Evolutionary conservation across 768 basidiomycete species (phyloP).

Genomic region (Mycena belliarum): DNA sequence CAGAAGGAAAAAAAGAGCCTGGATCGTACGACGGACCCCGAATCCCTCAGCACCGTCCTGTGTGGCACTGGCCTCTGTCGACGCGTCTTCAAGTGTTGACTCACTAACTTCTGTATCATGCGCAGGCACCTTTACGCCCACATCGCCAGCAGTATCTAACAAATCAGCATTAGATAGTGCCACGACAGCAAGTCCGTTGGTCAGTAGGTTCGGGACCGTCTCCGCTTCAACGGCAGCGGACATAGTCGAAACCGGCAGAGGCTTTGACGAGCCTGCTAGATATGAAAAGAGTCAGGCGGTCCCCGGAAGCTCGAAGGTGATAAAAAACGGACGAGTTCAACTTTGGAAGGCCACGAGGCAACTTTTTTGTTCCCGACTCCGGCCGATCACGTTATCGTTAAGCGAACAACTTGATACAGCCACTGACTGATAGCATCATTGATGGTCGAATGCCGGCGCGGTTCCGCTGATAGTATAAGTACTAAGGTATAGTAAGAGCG

Average conservation of each 20-base stretch:
- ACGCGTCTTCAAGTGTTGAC: conserved; percentile 1
- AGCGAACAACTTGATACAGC: no score
- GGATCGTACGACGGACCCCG: conserved; percentile 13
- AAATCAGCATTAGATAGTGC: conserved; percentile 1
- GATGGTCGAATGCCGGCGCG: no score
- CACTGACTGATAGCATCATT: no score
- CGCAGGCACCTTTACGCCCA: background rate
- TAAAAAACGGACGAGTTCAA: background rate
- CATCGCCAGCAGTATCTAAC: background rate
- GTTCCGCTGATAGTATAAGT: no score
- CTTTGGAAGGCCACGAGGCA: no score
- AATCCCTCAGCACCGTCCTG: background rate
- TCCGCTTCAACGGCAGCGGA: conserved; percentile 2
- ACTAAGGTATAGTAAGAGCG: no score
- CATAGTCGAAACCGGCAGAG: background rate
- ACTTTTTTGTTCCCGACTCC: no score
- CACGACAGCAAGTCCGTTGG: background rate
- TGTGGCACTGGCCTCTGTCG: background rate
- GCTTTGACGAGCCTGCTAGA: background rate
- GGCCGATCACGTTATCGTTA: no score
- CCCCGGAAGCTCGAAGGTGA: background rate
- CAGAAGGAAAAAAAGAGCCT: background rate
- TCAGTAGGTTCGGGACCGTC: background rate
- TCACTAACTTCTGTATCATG: background rate
- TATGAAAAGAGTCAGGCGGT: conserved; percentile 9